Evolutionary conservation across 371 early-diverging fungal genomes (phyloP).

Genomic region (Choanephora cucurbitarum): DNA sequence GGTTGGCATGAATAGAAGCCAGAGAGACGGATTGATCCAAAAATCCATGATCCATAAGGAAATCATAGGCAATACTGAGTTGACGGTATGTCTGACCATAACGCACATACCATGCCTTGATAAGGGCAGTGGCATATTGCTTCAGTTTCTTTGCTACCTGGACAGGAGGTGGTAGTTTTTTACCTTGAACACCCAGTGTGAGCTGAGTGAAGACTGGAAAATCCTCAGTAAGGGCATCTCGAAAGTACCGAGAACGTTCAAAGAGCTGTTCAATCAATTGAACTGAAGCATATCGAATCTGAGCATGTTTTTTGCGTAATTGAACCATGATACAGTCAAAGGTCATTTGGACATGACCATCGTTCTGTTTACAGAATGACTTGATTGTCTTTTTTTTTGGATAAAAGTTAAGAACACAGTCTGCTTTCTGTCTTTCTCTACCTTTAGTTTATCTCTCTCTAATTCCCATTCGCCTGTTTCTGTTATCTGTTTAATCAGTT

Average conservation of each 20-base stretch:
- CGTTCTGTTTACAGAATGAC: constrained; percentile 52
- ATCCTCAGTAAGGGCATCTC: constrained; percentile 53
- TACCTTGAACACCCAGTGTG: constrained; percentile 59
- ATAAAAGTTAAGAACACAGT: no score
- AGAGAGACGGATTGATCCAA: constrained; percentile 12
- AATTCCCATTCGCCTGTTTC: constrained; percentile 48
- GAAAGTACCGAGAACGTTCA: constrained; percentile 66
- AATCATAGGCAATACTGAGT: constrained; percentile 59
- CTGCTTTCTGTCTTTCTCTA: no score
- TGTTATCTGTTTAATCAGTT: constrained; percentile 36
- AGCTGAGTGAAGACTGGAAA: constrained; percentile 59
- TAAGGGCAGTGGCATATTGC: constrained; percentile 49
- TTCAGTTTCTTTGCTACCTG: constrained; percentile 55
- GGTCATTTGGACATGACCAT: constrained; percentile 40
- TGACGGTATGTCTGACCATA: constrained; percentile 57
- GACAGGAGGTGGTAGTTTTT: constrained; percentile 59
- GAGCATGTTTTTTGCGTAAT: constrained; percentile 65
- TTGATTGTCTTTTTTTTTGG: constrained; percentile 44
- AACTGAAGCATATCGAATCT: constrained; percentile 68
- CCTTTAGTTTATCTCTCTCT: constrained; percentile 37
- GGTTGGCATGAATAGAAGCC: constrained; percentile 24
- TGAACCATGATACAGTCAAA: constrained; percentile 54
- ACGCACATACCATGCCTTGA: constrained; percentile 60
- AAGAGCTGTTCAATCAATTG: constrained; percentile 68
- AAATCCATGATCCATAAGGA: constrained; percentile 40